These are phyloP conservation scores for Ophiostoma ulmi DNA, from an alignment of 2,329 filamentous ascomycete genomes.

Conservation along the genomic window DNA sequence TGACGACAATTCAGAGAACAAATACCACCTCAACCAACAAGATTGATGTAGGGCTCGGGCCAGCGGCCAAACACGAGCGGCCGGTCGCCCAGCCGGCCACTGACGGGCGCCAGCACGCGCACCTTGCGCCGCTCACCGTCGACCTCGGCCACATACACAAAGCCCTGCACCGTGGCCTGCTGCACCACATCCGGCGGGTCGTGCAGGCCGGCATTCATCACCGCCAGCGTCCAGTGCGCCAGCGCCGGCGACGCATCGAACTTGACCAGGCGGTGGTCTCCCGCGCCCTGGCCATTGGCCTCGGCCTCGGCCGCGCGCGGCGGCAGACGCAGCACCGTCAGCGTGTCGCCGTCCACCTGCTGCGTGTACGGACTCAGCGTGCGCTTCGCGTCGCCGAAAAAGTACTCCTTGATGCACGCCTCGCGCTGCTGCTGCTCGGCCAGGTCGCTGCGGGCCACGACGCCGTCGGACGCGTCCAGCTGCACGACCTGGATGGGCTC, in stretches of 20 bases:
- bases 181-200: constrained; percentile 69
- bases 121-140: constrained; percentile 78
- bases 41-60: constrained; percentile 77
- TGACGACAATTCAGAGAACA: background rate
- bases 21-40: constrained; percentile 50
- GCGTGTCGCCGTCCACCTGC: constrained; percentile 68
- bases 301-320: background rate
- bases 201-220: constrained; percentile 69
- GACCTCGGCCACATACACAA: constrained; percentile 86
- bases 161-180: constrained; percentile 81
- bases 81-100: constrained; percentile 70
- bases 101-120: constrained; percentile 76
- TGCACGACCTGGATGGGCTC: constrained; percentile 71
- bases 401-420: constrained; percentile 81
- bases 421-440: constrained; percentile 72
- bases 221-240: constrained; percentile 75
- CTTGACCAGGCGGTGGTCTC: constrained; percentile 48
- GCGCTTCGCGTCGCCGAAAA: constrained; percentile 75
- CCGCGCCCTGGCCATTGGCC: no score
- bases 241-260: constrained; percentile 62
- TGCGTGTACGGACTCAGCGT: constrained; percentile 84
- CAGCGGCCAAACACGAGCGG: constrained; percentile 80
- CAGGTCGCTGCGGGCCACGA: constrained; percentile 65
- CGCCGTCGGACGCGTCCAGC: constrained; percentile 80
- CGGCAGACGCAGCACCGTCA: constrained; percentile 67